These are phyloP conservation scores for Aspergillus hortae DNA, from an alignment of 2,329 filamentous ascomycete genomes.

Conservation along the genomic window DNA sequence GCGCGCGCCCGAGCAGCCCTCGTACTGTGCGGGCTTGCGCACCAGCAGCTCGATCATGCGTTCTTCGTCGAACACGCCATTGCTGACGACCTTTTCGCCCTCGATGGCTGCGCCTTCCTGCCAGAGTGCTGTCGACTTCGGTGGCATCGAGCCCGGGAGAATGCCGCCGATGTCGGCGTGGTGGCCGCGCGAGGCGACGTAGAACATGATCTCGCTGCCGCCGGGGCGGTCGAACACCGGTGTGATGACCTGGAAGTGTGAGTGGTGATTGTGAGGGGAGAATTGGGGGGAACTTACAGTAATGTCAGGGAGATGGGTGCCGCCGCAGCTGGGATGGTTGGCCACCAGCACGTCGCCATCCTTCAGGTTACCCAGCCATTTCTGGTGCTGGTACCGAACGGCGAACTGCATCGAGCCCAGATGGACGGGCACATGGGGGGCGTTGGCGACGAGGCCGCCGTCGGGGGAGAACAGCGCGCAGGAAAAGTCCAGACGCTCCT, in stretches of 20 bases:
- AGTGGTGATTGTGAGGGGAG: not conserved
- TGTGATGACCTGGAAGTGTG: conserved; percentile 54
- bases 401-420: conserved; percentile 84
- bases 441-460: conserved; percentile 65
- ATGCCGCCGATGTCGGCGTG: conserved; percentile 85
- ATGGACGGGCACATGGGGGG: conserved; percentile 77
- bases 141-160: conserved; percentile 77
- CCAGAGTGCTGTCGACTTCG: conserved; percentile 45
- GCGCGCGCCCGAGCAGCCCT: conserved; percentile 73
- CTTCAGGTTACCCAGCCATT: conserved; percentile 75
- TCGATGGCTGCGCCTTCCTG: conserved; percentile 48
- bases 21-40: conserved; percentile 68
- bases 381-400: conserved; percentile 71
- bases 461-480: conserved; percentile 76
- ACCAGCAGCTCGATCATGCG: conserved; percentile 69
- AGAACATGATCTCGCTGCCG: conserved; percentile 73
- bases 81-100: conserved; percentile 63
- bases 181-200: conserved; percentile 75
- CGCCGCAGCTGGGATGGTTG: conserved; percentile 80
- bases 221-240: conserved; percentile 64
- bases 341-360: conserved; percentile 78
- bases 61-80: conserved; percentile 74
- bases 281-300: conserved; percentile 53
- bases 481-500: conserved; percentile 81
- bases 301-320: conserved; percentile 79